Evolutionary conservation across 2,329 filamentous ascomycete species (phyloP), one percentile per base, ranked within the genome.

Genomic region (Fusarium virguliforme): DNA sequence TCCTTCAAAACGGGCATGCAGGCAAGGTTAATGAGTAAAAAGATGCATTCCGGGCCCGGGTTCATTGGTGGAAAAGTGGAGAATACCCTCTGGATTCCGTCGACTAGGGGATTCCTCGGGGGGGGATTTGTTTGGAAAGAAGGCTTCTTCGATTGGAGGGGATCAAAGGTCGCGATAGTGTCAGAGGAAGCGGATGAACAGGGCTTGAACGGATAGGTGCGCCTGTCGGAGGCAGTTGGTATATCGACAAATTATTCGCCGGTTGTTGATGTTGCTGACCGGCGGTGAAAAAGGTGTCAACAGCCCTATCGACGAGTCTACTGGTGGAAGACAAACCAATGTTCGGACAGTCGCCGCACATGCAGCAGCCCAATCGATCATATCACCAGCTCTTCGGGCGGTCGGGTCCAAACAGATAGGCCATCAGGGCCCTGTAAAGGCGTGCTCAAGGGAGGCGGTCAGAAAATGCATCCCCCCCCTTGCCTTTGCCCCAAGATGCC

Each of bases 1-100:
- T n/a, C n/a, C n/a, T n/a, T n/a, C n/a, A n/a, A n/a, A 70, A 65
- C 67, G 67, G 68, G 59, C 51, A 53, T 59, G 67, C 63, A 65
- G 60, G 67, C 60, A 28, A 60, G 32, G 24, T 15, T 30, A 41
- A 68, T 57, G 61, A 32, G 24, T 8, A 22, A 26, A 18, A 40
- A 18, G 24, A 2, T 18, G 40, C 26, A 43, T 43, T 43, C 62
- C 66, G 50, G 67, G 51, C 59, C 66, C 59, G 51, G 57, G 43
- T 65, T 57, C 38, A 43, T 43, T 56, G 60, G 54, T 34, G 24
- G 54, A 57, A 18, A 22, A 38, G 38, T 65, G 41, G 55, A 54
- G 30, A 22, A 40, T 9, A 32, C n/a, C 22, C 34, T 41, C 46
- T 51, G 46, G 15, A 32, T 51, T 30, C 28, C n/a, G 46, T 32